Percentiles rank a stretch among this genome's conserved stretches.
phyloP scores from a whole-genome alignment of 2,329 filamentous ascomycete genomes.

The Pseudogymnoascus destructans region DNA sequence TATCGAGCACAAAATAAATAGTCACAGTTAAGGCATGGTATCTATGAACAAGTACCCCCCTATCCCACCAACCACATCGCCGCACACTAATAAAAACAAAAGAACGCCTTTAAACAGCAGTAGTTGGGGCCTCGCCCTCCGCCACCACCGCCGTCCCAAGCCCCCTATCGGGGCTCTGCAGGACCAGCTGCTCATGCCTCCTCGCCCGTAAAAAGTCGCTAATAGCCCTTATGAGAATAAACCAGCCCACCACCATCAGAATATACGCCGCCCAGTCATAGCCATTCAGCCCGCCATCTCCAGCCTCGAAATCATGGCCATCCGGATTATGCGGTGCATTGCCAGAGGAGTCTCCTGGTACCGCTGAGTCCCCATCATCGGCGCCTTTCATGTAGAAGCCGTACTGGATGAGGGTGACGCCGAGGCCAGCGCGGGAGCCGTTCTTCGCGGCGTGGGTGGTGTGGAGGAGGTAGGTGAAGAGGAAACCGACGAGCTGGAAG shows the following conservation, averaged over 20 bases:
- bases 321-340: slow-evolving; percentile 75
- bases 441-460: slow-evolving; percentile 98
- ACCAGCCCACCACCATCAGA: slow-evolving; percentile 97
- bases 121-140: slow-evolving; percentile 51
- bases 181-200: slow-evolving; percentile 80
- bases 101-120: neutral
- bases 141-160: slow-evolving; percentile 76
- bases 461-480: slow-evolving; percentile 94
- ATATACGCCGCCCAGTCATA: slow-evolving; percentile 85
- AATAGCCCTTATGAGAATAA: slow-evolving; percentile 86
- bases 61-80: neutral
- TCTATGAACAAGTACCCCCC: slow-evolving; percentile 1
- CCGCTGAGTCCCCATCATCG: slow-evolving; percentile 30
- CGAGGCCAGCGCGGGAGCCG: slow-evolving; percentile 83
- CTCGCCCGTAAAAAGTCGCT: slow-evolving; percentile 81
- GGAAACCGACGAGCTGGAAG: slow-evolving; percentile 92
- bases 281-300: slow-evolving; percentile 44
- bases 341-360: slow-evolving; percentile 40
- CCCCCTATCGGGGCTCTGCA: slow-evolving; percentile 85
- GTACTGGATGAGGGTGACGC: slow-evolving; percentile 90
- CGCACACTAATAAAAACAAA: neutral
- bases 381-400: slow-evolving; percentile 85
- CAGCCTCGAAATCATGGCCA: slow-evolving; percentile 64
- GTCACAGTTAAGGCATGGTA: neutral
- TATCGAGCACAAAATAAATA: neutral